These are phyloP conservation scores for Aspergillus baeticus DNA, from an alignment of 495 filamentous ascomycete species.

Conservation along the genomic window DNA sequence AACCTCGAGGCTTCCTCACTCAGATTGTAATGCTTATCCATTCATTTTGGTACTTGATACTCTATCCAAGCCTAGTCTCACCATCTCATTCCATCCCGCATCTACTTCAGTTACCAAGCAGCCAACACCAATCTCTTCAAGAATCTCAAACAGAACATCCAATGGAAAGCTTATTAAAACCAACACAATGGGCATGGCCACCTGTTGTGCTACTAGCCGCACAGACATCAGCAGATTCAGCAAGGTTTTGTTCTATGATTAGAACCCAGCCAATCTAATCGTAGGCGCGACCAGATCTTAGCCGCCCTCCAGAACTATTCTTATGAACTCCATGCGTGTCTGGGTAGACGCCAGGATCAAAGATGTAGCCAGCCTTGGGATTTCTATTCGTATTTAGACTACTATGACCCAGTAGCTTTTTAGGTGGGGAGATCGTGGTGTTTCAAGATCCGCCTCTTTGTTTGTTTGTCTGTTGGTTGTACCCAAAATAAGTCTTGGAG, in stretches of 20 bases:
- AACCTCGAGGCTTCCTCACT: too few relatives aligned
- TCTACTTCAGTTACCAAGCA: not conserved
- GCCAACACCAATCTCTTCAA: not conserved
- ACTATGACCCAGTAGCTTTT: slow-evolving; percentile 1
- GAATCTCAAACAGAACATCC: not conserved
- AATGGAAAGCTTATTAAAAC: not conserved
- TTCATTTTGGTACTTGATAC: too few relatives aligned
- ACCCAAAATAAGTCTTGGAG: slow-evolving; percentile 1
- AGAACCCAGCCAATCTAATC: slow-evolving; percentile 1
- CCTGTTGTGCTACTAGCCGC: not conserved
- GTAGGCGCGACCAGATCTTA: slow-evolving; percentile 7
- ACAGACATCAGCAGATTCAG: not conserved
- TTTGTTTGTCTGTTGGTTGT: not conserved
- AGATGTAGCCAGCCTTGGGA: not conserved
- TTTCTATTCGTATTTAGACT: not conserved
- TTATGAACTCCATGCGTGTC: not conserved
- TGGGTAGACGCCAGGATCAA: slow-evolving; percentile 2
- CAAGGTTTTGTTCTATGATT: slow-evolving; percentile 2
- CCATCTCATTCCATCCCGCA: not conserved
- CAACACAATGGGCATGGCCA: not conserved
- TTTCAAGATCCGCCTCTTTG: not conserved
- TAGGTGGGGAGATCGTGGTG: not conserved
- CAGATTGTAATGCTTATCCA: too few relatives aligned
- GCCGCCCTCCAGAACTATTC: not conserved
- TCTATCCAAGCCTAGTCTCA: not conserved